These are phyloP conservation scores for Rubus idaeus DNA, from an alignment of 306 rosid species.

Conservation along the genomic window DNA sequence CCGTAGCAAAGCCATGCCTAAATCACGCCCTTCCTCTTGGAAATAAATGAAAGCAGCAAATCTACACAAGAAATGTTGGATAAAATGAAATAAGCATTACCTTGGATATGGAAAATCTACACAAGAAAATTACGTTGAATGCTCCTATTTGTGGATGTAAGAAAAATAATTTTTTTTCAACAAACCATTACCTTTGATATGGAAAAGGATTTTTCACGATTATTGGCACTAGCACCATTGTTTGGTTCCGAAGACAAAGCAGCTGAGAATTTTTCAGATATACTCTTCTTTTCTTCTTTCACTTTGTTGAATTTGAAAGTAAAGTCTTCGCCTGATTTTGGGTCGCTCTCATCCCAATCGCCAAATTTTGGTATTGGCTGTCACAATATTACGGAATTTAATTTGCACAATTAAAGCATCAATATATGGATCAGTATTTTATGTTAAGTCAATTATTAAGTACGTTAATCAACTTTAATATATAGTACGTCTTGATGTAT, in stretches of 20 bases:
- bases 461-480: too few relatives aligned
- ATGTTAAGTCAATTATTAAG: too few relatives aligned
- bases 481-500: background rate
- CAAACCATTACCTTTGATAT: conserved; percentile 26
- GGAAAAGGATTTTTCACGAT: background rate
- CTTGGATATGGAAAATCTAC: conserved; percentile 20
- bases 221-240: background rate
- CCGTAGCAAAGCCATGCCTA: background rate
- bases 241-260: background rate
- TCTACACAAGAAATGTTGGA: conserved; percentile 20
- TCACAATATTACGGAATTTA: background rate
- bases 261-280: conserved; percentile 7
- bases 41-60: conserved; percentile 35
- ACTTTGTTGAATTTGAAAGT: conserved; percentile 35
- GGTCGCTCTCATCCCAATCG: conserved; percentile 52
- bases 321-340: conserved; percentile 48
- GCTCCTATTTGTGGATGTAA: too few relatives aligned
- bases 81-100: conserved; percentile 1
- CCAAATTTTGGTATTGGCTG: conserved; percentile 60
- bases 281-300: conserved; percentile 36
- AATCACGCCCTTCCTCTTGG: conserved; percentile 16
- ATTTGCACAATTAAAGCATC: background rate
- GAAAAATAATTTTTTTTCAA: too few relatives aligned
- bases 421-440: background rate
- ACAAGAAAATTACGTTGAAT: too few relatives aligned